Base-by-base conservation (phyloP, 2,329 filamentous ascomycete species). In the Colletotrichum falcatum region DNA sequence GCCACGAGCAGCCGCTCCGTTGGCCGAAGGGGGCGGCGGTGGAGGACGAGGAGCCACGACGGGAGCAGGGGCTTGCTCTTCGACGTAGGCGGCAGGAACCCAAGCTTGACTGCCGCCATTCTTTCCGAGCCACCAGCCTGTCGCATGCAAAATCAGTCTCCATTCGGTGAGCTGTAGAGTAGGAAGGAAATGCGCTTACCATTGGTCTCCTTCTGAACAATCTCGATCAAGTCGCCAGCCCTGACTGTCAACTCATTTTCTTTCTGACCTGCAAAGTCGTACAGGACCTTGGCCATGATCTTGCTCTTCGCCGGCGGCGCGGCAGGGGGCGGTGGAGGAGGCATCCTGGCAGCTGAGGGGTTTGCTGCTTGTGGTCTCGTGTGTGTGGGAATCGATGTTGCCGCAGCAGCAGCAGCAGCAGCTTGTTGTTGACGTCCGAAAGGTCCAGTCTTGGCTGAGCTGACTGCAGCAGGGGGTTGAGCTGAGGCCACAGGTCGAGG, bases 51-150 rank as follows among this genome's bases (percentile, higher is more conserved):
- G 88, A 55, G 88, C 86, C 33, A 89, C 85, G 8, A 89, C 87
- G 9, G 86, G 83, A 3, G 90, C 87, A 30, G 89, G 88, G 5
- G 89, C 87, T 78, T 92, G 88, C 81, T 98, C 95, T 81, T 98
- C 92, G 11, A 99, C 91, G 77, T 99, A 99, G 26, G 95, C 94
- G 26, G 95, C 93, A 0, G 96, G 96, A 3, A 96, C 90, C 96
- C 96, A 99, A 61, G 94, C 96, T 81, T 96, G 94, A n/a, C 89
- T 89, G 5, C 75, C 75, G 7, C 74, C 82, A 72, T 91, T 93
- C 84, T 94, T 95, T 73, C 92, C 96, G 56, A 98, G 86, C 95
- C 95, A 98, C 96, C 96, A 99, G 63, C 96, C 95, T 97, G 75
- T 30, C 33, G 20, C 48, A 53, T 26, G 3, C 37, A 51, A 35